phyloP scores from a whole-genome alignment of 306 rosid species.

The Albizia julibrissin region DNA sequence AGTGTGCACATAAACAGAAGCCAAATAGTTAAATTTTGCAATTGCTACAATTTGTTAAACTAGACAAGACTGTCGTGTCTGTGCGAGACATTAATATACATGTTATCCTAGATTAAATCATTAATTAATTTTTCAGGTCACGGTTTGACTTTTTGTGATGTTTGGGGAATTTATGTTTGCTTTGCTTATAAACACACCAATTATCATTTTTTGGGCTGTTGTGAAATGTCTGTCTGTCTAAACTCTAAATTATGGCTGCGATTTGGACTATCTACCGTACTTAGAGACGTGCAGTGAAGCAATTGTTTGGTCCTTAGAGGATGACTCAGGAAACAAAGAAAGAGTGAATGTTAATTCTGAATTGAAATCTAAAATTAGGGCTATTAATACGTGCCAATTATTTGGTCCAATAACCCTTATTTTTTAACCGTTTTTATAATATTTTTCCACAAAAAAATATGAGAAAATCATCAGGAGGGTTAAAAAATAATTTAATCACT shows the following conservation, averaged over 20 bases:
- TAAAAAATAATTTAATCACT: no score
- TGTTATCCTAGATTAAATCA: slow-evolving; percentile 32
- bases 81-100: slow-evolving; percentile 36
- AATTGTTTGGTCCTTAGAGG: not conserved
- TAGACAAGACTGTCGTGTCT: slow-evolving; percentile 36
- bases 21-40: not conserved
- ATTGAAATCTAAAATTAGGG: not conserved
- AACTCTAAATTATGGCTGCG: not conserved
- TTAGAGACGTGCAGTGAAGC: not conserved
- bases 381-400: not conserved
- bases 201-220: not conserved
- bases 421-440: no score
- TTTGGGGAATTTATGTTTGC: not conserved
- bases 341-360: not conserved
- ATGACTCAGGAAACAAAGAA: not conserved
- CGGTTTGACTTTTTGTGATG: not conserved
- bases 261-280: not conserved
- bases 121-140: slow-evolving; percentile 20
- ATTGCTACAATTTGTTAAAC: slow-evolving; percentile 24
- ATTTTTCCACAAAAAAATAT: no score
- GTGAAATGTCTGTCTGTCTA: not conserved
- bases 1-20: slow-evolving; percentile 37
- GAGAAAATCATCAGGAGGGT: no score
- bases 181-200: slow-evolving; percentile 14
- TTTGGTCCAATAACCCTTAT: not conserved